phyloP scores from a whole-genome alignment of 148 eudicot genomes.

The Dysphania ambrosioides region DNA sequence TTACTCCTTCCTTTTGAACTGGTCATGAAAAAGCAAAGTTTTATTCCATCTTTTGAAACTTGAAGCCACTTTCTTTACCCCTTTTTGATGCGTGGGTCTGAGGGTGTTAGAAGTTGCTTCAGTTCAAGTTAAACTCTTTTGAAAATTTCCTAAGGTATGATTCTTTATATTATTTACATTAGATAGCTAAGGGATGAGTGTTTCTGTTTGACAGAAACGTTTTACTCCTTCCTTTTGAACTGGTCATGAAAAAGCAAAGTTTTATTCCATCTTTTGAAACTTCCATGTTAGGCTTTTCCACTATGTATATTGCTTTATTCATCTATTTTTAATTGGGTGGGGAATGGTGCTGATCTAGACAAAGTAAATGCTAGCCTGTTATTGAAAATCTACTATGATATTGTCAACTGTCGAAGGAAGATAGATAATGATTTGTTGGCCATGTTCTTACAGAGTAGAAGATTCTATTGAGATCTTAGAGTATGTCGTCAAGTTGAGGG shows the following conservation, averaged over 20 bases:
- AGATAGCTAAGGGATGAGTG: not conserved
- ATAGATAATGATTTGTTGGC: conserved; percentile 19
- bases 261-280: not conserved
- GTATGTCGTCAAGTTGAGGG: conserved; percentile 90
- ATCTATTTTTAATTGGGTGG: not conserved
- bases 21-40: conserved; percentile 3
- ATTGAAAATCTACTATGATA: not conserved
- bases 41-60: not conserved
- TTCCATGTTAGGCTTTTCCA: conserved; percentile 13
- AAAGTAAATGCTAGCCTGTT: conserved; percentile 22
- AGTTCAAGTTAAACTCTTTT: not conserved
- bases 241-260: conserved; percentile 8
- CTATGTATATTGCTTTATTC: conserved; percentile 18
- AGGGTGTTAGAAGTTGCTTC: not conserved
- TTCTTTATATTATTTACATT: not conserved
- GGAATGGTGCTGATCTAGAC: conserved; percentile 16
- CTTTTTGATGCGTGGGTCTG: not conserved
- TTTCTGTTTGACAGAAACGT: conserved; percentile 22
- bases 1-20: conserved; percentile 23
- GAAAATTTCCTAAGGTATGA: not conserved
- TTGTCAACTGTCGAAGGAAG: not conserved
- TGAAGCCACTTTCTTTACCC: not conserved
- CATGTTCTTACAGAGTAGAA: conserved; percentile 57
- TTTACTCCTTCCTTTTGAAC: conserved; percentile 22
- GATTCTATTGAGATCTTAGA: conserved; percentile 98